These are phyloP conservation scores for Apophysomyces sp. DNA, from an alignment of 371 early-diverging fungal genomes.

Conservation along the genomic window DNA sequence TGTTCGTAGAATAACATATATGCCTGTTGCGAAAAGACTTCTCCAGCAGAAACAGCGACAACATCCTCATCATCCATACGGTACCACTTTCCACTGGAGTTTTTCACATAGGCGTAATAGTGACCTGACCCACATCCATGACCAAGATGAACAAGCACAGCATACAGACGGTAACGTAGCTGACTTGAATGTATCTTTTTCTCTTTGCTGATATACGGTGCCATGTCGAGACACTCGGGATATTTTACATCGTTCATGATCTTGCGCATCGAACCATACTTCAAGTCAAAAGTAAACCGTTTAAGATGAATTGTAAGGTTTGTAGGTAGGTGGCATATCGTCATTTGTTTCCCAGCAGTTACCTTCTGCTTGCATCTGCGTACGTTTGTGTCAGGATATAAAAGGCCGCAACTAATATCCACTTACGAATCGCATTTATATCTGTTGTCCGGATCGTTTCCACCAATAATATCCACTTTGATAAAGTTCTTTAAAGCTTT, in stretches of 20 bases:
- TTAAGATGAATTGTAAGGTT: constrained; percentile 62
- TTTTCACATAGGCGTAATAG: constrained; percentile 70
- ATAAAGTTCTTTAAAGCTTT: constrained; percentile 71
- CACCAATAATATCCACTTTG: constrained; percentile 38
- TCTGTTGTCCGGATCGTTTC: constrained; percentile 24
- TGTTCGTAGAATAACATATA: constrained; percentile 82
- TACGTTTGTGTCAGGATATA: neutral
- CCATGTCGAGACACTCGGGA: constrained; percentile 50
- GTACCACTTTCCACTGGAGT: constrained; percentile 74
- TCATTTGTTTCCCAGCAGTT: constrained; percentile 80
- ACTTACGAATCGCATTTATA: constrained; percentile 38
- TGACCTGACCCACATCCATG: constrained; percentile 75
- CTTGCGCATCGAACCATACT: constrained; percentile 55
- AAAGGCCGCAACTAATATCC: neutral
- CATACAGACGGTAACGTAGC: constrained; percentile 64
- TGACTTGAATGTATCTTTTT: neutral
- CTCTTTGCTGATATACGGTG: constrained; percentile 44
- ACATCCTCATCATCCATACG: constrained; percentile 79
- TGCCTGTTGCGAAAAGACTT: constrained; percentile 72
- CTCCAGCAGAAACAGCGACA: constrained; percentile 53
- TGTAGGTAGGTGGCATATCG: constrained; percentile 59
- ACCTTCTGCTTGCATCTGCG: constrained; percentile 61
- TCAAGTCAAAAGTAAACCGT: constrained; percentile 58
- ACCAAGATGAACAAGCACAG: constrained; percentile 78
- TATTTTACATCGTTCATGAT: constrained; percentile 55